These are phyloP conservation scores for Daldinia bambusicola DNA, from an alignment of 495 filamentous ascomycete species.

Conservation along the genomic window DNA sequence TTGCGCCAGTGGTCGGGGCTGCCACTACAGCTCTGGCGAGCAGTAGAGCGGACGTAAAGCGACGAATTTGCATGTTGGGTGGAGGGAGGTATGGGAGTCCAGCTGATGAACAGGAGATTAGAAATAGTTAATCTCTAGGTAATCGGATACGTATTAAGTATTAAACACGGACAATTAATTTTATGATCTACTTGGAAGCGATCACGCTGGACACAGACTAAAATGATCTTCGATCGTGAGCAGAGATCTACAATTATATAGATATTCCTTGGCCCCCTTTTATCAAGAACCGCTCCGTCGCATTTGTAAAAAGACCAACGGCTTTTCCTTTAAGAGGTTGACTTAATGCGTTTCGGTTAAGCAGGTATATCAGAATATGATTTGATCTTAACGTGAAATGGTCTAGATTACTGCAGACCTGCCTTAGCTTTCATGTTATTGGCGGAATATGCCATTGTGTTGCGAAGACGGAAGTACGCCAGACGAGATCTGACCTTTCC, in stretches of 20 bases:
- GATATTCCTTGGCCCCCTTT: neutral
- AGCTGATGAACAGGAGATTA: neutral
- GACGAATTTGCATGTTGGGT: constrained; percentile 10
- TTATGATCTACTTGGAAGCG: neutral
- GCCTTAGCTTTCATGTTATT: neutral
- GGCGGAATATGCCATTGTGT: constrained; percentile 5
- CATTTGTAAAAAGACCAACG: neutral
- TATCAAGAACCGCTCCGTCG: neutral
- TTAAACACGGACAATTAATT: neutral
- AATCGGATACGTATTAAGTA: neutral
- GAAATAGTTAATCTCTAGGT: neutral
- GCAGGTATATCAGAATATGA: neutral
- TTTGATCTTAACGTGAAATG: neutral
- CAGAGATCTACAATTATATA: neutral
- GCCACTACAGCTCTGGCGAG: neutral
- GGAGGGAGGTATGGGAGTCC: neutral
- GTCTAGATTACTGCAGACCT: constrained; percentile 11
- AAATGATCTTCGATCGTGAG: neutral
- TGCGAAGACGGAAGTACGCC: neutral
- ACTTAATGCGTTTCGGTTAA: neutral
- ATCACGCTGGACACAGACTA: neutral
- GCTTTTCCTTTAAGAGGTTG: neutral
- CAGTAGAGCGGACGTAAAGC: constrained; percentile 6
- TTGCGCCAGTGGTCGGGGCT: neutral
- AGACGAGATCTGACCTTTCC: constrained; percentile 1